These are phyloP conservation scores for Didymella pomorum DNA, from an alignment of 2,329 filamentous ascomycete genomes.

Conservation along the genomic window DNA sequence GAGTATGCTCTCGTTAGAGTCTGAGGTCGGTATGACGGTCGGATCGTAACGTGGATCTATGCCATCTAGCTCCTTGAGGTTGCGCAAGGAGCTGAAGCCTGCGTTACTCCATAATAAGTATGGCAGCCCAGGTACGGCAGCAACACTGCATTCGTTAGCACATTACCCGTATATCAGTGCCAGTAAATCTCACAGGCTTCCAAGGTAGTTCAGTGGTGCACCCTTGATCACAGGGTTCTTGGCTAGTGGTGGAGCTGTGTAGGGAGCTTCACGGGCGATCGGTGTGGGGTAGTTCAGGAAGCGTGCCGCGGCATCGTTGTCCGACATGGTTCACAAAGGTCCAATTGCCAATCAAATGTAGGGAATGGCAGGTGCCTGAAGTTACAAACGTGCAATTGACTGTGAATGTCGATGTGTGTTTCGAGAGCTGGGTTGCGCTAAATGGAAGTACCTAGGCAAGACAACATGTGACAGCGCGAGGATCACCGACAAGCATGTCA, in stretches of 20 bases:
- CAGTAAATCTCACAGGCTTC: conserved; percentile 62
- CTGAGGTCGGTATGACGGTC: conserved; percentile 60
- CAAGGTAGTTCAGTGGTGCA: conserved; percentile 66
- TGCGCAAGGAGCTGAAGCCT: conserved; percentile 67
- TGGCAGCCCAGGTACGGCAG: conserved; percentile 68
- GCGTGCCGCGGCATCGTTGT: conserved; percentile 23
- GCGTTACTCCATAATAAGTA: conserved; percentile 75
- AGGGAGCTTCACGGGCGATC: conserved; percentile 43
- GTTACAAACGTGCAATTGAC: no score
- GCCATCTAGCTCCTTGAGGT: conserved; percentile 62
- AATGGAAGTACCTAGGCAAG: neutral
- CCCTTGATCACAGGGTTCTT: conserved; percentile 77
- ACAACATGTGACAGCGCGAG: conserved; percentile 11
- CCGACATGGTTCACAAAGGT: conserved; percentile 31
- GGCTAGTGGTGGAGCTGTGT: conserved; percentile 44
- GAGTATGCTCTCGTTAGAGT: conserved; percentile 27
- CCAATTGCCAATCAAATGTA: neutral
- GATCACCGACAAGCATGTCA: conserved; percentile 1
- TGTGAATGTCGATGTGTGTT: neutral
- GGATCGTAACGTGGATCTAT: conserved; percentile 65
- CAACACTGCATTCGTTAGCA: conserved; percentile 58
- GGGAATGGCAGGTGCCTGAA: neutral
- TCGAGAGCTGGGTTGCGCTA: neutral
- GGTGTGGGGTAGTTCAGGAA: conserved; percentile 50
- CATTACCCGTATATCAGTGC: conserved; percentile 16